Percentiles rank a stretch among this genome's conserved stretches.
Conservation (phyloP, 148 eudicot species). For the Vaccinium vitisidaea region DNA sequence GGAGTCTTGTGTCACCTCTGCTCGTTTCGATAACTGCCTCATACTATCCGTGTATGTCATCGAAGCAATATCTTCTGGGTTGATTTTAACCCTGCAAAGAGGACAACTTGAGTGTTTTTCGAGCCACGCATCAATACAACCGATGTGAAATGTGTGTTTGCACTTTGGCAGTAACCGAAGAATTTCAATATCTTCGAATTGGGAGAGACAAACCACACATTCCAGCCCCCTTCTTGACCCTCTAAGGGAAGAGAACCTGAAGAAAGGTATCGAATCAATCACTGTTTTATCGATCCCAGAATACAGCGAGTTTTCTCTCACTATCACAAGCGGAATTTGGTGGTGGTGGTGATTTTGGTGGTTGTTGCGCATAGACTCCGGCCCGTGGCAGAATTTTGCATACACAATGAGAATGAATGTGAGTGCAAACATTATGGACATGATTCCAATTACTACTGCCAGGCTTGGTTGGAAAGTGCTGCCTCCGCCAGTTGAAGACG, state of each 20-base stretch:
- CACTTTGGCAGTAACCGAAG: constrained; percentile 73
- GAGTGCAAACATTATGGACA: constrained; percentile 49
- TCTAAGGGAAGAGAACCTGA: constrained; percentile 55
- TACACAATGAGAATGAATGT: constrained; percentile 57
- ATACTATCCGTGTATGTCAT: constrained; percentile 36
- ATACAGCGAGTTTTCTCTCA: constrained; percentile 22
- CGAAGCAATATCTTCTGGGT: constrained; percentile 34
- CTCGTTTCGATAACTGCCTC: constrained; percentile 31
- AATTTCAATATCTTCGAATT: constrained; percentile 56
- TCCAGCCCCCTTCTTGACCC: constrained; percentile 74
- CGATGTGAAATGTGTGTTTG: constrained; percentile 71
- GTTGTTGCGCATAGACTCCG: background rate
- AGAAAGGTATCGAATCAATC: constrained; percentile 65
- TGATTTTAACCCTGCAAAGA: constrained; percentile 57
- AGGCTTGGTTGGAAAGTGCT: constrained; percentile 64
- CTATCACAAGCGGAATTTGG: constrained; percentile 21
- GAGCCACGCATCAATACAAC: constrained; percentile 76
- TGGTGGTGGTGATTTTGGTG: background rate
- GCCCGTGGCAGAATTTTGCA: constrained; percentile 48
- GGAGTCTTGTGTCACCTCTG: constrained; percentile 21
- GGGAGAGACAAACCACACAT: constrained; percentile 70
- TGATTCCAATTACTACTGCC: constrained; percentile 59
- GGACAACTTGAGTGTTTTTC: constrained; percentile 81
- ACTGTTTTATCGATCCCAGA: constrained; percentile 61
- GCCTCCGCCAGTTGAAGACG: background rate